Base-by-base conservation (phyloP, 495 filamentous ascomycete genomes). In the Penicillium bialowiezense region DNA sequence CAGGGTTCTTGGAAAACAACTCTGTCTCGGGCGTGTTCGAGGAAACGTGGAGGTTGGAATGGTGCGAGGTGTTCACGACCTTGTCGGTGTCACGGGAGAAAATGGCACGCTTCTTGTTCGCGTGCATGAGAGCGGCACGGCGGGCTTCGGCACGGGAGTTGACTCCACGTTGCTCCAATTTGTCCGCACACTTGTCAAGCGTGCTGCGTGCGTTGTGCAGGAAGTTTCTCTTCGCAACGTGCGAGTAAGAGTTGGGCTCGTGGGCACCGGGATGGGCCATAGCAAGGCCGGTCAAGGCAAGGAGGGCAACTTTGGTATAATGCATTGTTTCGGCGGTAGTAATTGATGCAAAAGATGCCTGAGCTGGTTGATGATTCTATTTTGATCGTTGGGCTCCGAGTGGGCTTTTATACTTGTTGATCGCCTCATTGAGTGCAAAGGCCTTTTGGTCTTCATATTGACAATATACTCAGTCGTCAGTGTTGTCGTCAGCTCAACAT, bases 181-280 rank as follows among this genome's bases (percentile, higher is more conserved):
- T 44, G 32, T 47, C 43, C 19, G 53, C 44, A 23, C 60, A 63
- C 24, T 48, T 29, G 28, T 49, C 52, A 0, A 63, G 41, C 28
- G 45, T 50, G 18, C 56, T 50, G 20, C 52, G 50, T 9, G 56
- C 52, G 5, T 56, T 52, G 36, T 55, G 51, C 26, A 62, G 40
- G 38, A 57, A 57, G 41, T 41, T 38, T 39, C 55, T 44, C 44
- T 63, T 63, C n/a, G 43, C 20, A 0, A 39, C 36, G 15, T 47
- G 17, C 13, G 55, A 41, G 18, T 50, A 47, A 3, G 56, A 55
- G 48, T 34, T 50, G 19, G 46, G 44, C 38, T 59, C 60, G 21
- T 56, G 59, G 37, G 41, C 53, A 17, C 59, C 59, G 14, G 59
- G 59, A 35, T 59, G 59, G 23, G 60, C 56, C 15, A 53, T 14